Conservation (phyloP, 2,329 filamentous ascomycete species). For the Alternaria sp. region DNA sequence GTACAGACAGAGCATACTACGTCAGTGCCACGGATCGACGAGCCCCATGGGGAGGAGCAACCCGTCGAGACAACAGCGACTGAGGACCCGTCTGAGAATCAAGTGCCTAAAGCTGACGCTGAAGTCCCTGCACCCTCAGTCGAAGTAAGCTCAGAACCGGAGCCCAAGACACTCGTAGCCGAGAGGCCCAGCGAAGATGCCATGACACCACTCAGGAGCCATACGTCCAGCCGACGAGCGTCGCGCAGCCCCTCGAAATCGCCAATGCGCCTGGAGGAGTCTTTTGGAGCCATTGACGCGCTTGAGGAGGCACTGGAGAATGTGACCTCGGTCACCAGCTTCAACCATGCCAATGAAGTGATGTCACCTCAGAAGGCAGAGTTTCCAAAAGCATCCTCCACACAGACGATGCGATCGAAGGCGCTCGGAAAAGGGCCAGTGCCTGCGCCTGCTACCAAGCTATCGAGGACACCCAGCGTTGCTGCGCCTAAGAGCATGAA, state of each 20-base stretch:
- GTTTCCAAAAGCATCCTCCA: conserved; percentile 10
- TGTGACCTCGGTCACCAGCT: conserved; percentile 48
- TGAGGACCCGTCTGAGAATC: background rate
- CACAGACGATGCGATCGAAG: conserved; percentile 10
- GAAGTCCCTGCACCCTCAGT: conserved; percentile 20
- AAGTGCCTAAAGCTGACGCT: conserved; percentile 2
- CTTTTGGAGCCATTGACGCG: conserved; percentile 58
- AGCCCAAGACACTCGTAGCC: conserved; percentile 37
- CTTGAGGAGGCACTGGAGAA: conserved; percentile 60
- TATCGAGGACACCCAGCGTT: conserved; percentile 37
- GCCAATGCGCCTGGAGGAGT: conserved; percentile 52
- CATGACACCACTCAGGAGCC: conserved; percentile 28
- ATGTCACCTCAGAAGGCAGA: conserved; percentile 34
- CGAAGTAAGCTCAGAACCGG: conserved; percentile 29
- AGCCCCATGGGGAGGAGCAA: background rate
- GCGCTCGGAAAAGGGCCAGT: conserved; percentile 16
- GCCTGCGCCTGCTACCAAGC: conserved; percentile 16
- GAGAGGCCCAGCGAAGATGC: conserved; percentile 34
- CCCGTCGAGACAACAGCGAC: background rate
- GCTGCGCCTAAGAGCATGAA: conserved; percentile 38
- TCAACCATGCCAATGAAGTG: conserved; percentile 41
- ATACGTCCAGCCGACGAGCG: conserved; percentile 26
- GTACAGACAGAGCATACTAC: background rate
- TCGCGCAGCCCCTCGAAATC: conserved; percentile 35
- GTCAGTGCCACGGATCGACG: conserved; percentile 1